phyloP scores from a whole-genome alignment of 768 basidiomycete genomes.

The Boletus rufocinnamomeus region DNA sequence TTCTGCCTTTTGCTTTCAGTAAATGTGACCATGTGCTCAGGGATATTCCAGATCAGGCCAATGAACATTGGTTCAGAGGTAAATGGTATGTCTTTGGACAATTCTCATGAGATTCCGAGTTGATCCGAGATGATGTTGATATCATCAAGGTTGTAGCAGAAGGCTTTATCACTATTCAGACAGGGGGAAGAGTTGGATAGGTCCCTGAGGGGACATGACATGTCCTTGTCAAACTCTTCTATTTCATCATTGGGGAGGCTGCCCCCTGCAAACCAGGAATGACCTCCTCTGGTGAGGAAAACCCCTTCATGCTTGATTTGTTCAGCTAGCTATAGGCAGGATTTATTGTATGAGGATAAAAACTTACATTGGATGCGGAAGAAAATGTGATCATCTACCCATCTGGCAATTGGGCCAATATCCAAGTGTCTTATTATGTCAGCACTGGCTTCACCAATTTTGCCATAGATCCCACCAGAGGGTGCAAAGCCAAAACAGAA shows the following conservation, averaged over 20 bases:
- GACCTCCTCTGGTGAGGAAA: not conserved
- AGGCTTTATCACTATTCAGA: rapidly evolving
- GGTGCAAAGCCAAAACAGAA: too few species aligned
- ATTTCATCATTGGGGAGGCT: not conserved
- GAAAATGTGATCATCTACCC: too few species aligned
- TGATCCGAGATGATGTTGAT: not conserved
- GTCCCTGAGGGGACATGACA: not conserved
- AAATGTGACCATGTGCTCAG: rapidly evolving
- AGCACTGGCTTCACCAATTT: too few species aligned
- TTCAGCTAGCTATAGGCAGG: too few species aligned
- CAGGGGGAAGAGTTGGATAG: rapidly evolving
- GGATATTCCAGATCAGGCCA: not conserved
- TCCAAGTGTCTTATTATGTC: too few species aligned
- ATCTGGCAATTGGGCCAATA: too few species aligned
- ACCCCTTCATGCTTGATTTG: too few species aligned
- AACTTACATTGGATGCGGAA: too few species aligned
- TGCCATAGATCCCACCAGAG: too few species aligned
- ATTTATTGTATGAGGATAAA: too few species aligned
- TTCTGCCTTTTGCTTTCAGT: not conserved
- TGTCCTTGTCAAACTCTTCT: not conserved
- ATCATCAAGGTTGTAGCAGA: not conserved
- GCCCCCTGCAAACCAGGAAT: not conserved
- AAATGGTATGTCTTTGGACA: slow-evolving; percentile 4
- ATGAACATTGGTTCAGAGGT: not conserved
- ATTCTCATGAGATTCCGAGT: not conserved